phyloP scores from a whole-genome alignment of 176 grass and related monocot genomes.

The Chloris gayana region DNA sequence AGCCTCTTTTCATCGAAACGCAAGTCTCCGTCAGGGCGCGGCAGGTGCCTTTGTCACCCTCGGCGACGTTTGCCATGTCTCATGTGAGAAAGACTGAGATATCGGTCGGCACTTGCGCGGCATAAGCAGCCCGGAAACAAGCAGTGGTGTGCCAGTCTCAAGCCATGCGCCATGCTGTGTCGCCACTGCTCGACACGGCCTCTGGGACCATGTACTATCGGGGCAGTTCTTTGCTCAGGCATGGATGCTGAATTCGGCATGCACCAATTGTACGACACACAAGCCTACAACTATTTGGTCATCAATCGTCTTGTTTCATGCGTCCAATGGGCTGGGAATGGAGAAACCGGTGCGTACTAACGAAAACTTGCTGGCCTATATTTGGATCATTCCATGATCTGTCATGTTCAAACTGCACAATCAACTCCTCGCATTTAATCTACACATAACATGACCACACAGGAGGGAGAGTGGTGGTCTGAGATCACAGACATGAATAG shows the following conservation, averaged over 20 bases:
- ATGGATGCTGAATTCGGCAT: slow-evolving; percentile 24
- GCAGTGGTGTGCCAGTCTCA: not conserved
- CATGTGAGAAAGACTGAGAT: slow-evolving; percentile 20
- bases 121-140: slow-evolving; percentile 1
- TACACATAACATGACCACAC: not conserved
- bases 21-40: not conserved
- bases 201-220: not conserved
- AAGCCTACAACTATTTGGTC: not conserved
- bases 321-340: not conserved
- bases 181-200: not conserved
- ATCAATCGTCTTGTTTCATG: not conserved
- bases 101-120: slow-evolving; percentile 35
- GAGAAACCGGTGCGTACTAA: not conserved
- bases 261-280: not conserved
- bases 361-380: not conserved
- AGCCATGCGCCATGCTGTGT: not conserved
- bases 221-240: not conserved
- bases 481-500: not conserved
- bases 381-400: not conserved
- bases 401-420: not conserved
- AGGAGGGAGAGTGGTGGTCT: not conserved
- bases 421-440: not conserved
- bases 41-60: slow-evolving; percentile 6
- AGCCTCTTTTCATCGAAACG: slow-evolving; percentile 25
- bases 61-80: not conserved